Evolutionary conservation across 129 eudicot species (phyloP), one percentile per base, ranked within the genome.

Genomic region (Flaveria sonorensis): DNA sequence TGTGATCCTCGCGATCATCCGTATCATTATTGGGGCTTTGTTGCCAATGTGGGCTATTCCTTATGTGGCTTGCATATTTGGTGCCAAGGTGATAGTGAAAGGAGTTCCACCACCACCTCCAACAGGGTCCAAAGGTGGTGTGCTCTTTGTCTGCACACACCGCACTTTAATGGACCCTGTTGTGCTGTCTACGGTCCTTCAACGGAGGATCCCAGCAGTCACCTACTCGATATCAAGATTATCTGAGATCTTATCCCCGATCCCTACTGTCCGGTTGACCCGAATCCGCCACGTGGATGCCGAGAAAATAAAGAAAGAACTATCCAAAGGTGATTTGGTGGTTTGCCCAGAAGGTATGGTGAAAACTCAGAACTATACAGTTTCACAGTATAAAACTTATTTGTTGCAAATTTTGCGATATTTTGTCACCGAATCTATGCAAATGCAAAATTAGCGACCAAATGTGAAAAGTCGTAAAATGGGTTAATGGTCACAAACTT

Each of bases 121-220:
- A 1, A 82, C 97, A 4, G 55, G 75, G 65, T 63, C 90, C 42
- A 84, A 23, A 73, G 71, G 86, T 59, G 98, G 98, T 6, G 97
- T 93, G 19, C 96, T 93, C 47, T 93, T 90, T 40, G 98, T 93
- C 1, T 93, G 98, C 87, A 93, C 92, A 14, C 98, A 93, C 67
- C 85, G 98, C 16, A 90, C 93, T 14, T 79, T 93, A 73, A 84
- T 93, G 88, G 98, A 93, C 86, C 98, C 98, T 2, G 97, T 93
- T 0, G 88, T 93, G 53, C 88, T 93, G 77, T 90, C 98, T 47
- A 48, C 89, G 40, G 97, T 87, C 86, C 96, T 93, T 48, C 84
- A 71, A 12, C 90, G 98, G 2, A 83, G 81, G 12, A 88, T 93
- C 45, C 98, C 98, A 0, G 98, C 98, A 24, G 97, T 93, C 43